A percentile compares a stretch with the other conserved stretches of the same genome.
These are phyloP conservation scores for Vanderwaltozyma tropicalis DNA, from an alignment of 805 yeast species.

Conservation along the genomic window DNA sequence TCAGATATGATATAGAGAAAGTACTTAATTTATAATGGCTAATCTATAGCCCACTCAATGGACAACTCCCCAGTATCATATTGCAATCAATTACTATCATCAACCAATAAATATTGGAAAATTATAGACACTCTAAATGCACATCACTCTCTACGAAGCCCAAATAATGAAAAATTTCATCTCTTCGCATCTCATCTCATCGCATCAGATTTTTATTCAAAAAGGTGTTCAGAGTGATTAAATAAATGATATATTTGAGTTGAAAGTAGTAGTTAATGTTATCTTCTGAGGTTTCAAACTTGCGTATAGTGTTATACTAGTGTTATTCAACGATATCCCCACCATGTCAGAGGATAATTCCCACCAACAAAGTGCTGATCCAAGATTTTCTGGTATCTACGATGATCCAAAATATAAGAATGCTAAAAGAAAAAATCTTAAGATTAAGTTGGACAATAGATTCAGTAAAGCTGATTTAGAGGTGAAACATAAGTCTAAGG, in stretches of 20 bases:
- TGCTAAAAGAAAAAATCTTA: conserved; percentile 58
- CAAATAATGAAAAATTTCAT: conserved; percentile 5
- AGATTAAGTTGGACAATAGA: conserved; percentile 76
- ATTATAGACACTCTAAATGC: too few relatives aligned
- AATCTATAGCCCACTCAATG: too few relatives aligned
- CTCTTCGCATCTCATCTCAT: conserved; percentile 20
- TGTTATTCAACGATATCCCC: too few relatives aligned
- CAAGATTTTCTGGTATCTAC: conserved; percentile 68
- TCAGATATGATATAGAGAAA: too few relatives aligned
- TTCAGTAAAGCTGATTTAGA: conserved; percentile 56
- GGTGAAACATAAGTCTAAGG: conserved; percentile 50
- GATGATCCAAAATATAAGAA: conserved; percentile 81
- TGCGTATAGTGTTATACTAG: too few relatives aligned
- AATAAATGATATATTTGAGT: too few relatives aligned
- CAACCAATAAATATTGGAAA: too few relatives aligned
- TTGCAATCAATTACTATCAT: too few relatives aligned
- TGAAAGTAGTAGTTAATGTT: too few relatives aligned
- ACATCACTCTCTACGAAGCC: not conserved
- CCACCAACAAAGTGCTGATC: conserved; percentile 43
- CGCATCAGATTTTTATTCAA: not conserved
- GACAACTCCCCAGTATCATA: too few relatives aligned
- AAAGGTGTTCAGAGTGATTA: not conserved
- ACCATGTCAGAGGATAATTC: conserved; percentile 11
- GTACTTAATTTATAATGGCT: too few relatives aligned
- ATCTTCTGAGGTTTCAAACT: too few relatives aligned